phyloP scores from a whole-genome alignment of 2,329 filamentous ascomycete genomes.

The Pestalotiopsis sp. region DNA sequence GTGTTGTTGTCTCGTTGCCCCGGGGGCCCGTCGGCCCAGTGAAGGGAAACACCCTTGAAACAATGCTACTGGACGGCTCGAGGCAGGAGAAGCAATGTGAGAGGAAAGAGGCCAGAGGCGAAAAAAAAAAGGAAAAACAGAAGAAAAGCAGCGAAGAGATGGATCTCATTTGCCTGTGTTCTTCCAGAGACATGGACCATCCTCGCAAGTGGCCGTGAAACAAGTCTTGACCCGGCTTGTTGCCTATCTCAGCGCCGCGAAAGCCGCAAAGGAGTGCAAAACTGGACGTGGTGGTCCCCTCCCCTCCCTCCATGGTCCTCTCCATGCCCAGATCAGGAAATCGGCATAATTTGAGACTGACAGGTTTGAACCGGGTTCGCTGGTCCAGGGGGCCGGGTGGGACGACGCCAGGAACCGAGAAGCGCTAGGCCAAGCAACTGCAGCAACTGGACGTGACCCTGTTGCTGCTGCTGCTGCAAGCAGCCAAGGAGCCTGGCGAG shows the following conservation, averaged over 20 bases:
- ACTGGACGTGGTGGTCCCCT: background rate
- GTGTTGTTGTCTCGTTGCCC: conserved; percentile 1
- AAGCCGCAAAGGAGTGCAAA: conserved; percentile 7
- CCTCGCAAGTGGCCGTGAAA: conserved; percentile 9
- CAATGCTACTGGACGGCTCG: background rate
- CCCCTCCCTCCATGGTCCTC: background rate
- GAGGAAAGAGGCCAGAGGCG: background rate
- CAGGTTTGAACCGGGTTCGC: conserved; percentile 13
- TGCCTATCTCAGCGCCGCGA: conserved; percentile 9
- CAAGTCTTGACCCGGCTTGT: background rate
- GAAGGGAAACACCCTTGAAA: conserved; percentile 8
- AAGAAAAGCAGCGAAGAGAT: background rate
- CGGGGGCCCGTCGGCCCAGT: conserved; percentile 3
- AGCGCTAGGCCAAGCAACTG: background rate
- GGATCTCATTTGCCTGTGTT: conserved; percentile 5
- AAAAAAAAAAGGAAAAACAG: background rate
- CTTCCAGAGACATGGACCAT: conserved; percentile 7
- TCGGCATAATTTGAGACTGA: conserved; percentile 24
- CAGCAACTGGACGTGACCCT: background rate
- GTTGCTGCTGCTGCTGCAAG: background rate
- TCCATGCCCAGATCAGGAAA: background rate
- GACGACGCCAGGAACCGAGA: conserved; percentile 14
- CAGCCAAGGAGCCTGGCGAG: no score
- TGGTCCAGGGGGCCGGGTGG: conserved; percentile 12
- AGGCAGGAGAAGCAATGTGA: background rate